A percentile compares a stretch with the other conserved stretches of the same genome.
Conservation (phyloP, 495 filamentous ascomycete genomes). For the Neurospora sp. region DNA sequence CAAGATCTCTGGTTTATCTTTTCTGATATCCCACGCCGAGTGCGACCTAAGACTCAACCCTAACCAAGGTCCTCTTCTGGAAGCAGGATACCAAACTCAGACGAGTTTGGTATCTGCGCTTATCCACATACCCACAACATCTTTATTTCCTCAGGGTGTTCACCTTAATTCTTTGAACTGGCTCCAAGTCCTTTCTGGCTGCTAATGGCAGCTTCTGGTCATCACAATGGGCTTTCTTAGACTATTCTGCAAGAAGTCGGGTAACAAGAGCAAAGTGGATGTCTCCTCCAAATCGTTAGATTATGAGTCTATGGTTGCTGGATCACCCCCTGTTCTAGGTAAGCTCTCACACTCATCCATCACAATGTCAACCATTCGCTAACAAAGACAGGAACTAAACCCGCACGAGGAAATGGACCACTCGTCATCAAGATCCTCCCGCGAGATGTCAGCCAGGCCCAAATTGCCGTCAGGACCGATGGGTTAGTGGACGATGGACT, state of each 20-base stretch:
- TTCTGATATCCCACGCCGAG: not conserved
- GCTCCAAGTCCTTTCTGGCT: not conserved
- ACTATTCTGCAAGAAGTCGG: constrained; percentile 26
- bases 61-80: not conserved
- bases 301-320: constrained; percentile 20
- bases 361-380: constrained; percentile 15
- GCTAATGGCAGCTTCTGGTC: constrained; percentile 14
- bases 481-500: not conserved
- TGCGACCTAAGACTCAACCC: not conserved
- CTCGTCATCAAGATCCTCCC: constrained; percentile 19
- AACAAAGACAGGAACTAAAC: constrained; percentile 23
- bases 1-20: not conserved
- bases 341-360: constrained; percentile 16
- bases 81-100: not conserved
- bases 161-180: not conserved
- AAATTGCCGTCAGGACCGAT: constrained; percentile 1
- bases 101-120: not conserved
- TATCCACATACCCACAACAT: not conserved
- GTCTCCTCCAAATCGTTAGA: constrained; percentile 20
- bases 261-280: constrained; percentile 12
- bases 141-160: not conserved
- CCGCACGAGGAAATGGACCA: constrained; percentile 21
- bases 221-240: constrained; percentile 34
- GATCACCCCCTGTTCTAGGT: constrained; percentile 25
- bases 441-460: constrained; percentile 17